Conservation (phyloP, 1,284 basidiomycete species). For the Leccinum insigne region DNA sequence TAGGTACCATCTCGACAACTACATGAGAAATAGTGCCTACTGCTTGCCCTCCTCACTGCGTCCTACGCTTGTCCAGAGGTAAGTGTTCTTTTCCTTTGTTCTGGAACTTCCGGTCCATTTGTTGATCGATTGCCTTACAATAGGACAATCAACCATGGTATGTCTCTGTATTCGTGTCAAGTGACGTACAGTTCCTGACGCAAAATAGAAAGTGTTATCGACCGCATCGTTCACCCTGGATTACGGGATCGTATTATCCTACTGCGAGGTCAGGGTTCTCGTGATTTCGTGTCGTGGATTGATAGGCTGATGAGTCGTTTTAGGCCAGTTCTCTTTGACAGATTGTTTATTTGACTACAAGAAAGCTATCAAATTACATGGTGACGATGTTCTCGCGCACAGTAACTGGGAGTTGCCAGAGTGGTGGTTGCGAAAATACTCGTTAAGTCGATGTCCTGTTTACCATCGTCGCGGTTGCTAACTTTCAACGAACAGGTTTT, state of each 20-base stretch:
- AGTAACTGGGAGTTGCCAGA: constrained; percentile 88
- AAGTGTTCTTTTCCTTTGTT: constrained; percentile 9
- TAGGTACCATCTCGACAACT: constrained; percentile 88
- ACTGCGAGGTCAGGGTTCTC: constrained; percentile 57
- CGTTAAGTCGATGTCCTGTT: constrained; percentile 30
- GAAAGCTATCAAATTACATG: constrained; percentile 70
- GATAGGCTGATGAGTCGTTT: constrained; percentile 35
- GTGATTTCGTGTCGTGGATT: constrained; percentile 20
- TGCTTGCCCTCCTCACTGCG: constrained; percentile 86
- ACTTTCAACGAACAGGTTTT: constrained; percentile 48
- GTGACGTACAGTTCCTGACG: constrained; percentile 11
- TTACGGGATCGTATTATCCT: constrained; percentile 89
- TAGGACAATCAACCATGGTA: constrained; percentile 83
- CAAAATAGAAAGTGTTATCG: constrained; percentile 78
- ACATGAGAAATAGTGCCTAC: constrained; percentile 77
- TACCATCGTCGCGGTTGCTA: not conserved
- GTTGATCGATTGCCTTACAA: constrained; percentile 15
- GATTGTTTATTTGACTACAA: constrained; percentile 76
- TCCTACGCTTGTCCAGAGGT: constrained; percentile 85
- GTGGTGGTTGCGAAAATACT: constrained; percentile 76
- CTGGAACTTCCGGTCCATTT: constrained; percentile 1
- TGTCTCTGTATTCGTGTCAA: constrained; percentile 26
- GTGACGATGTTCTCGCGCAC: constrained; percentile 87
- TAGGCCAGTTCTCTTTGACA: constrained; percentile 76
- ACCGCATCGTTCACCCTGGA: constrained; percentile 84